phyloP scores from a whole-genome alignment of 768 basidiomycete genomes.

The Amanita rimosa region DNA sequence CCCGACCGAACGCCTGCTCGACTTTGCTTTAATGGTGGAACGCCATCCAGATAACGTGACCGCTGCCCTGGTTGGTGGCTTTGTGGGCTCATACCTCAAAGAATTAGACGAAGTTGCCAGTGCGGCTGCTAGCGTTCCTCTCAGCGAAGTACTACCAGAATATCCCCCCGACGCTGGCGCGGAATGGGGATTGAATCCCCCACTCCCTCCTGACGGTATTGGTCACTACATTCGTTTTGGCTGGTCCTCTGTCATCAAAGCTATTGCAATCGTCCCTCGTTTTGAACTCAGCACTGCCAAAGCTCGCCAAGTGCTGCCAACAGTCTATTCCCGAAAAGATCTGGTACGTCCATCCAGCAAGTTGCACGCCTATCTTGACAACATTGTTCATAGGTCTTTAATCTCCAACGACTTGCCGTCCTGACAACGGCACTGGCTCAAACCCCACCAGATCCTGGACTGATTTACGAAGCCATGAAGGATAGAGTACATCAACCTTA shows the following conservation, averaged over 20 bases:
- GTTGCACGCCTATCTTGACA: neutral
- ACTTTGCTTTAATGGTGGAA: slow-evolving; percentile 98
- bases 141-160: slow-evolving; percentile 94
- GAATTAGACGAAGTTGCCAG: slow-evolving; percentile 78
- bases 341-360: slow-evolving; percentile 42
- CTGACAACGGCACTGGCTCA: slow-evolving; percentile 88
- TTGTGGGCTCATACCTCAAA: slow-evolving; percentile 91
- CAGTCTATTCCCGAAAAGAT: slow-evolving; percentile 79
- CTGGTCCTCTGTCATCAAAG: slow-evolving; percentile 79
- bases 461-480: slow-evolving; percentile 99
- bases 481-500: slow-evolving; percentile 98
- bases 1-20: slow-evolving; percentile 63
- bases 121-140: slow-evolving; percentile 79
- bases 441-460: slow-evolving; percentile 83
- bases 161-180: slow-evolving; percentile 89
- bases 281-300: slow-evolving; percentile 97
- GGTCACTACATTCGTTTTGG: slow-evolving; percentile 89
- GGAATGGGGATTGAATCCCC: slow-evolving; percentile 85
- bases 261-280: slow-evolving; percentile 87
- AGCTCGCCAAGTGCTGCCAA: slow-evolving; percentile 83
- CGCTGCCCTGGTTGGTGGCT: slow-evolving; percentile 92
- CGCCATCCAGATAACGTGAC: slow-evolving; percentile 99
- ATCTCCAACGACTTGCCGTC: slow-evolving; percentile 91
- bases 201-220: slow-evolving; percentile 79
- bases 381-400: slow-evolving; percentile 67